A percentile compares a stretch with the other conserved stretches of the same genome.
Evolutionary conservation across 2,329 filamentous ascomycete genomes (phyloP).

Genomic region (Arthrobotrys pseudoclavata): DNA sequence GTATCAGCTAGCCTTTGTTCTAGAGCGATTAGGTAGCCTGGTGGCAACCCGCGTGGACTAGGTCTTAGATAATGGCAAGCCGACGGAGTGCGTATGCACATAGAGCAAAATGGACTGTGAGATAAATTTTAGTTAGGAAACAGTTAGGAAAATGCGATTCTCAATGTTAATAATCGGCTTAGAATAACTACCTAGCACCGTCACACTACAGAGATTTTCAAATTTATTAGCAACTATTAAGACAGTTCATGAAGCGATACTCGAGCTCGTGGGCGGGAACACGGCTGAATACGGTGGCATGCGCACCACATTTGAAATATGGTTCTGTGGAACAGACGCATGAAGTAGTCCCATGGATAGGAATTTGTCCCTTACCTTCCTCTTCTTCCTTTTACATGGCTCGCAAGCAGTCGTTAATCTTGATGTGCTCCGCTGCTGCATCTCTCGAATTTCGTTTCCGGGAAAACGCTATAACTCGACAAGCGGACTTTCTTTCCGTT

Average conservation of each 20-base stretch:
- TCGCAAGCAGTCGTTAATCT: constrained; percentile 45
- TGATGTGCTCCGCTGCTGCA: constrained; percentile 32
- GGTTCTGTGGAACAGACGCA: background rate
- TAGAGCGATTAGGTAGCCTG: constrained; percentile 44
- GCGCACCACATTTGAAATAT: background rate
- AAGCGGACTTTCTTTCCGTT: constrained; percentile 14
- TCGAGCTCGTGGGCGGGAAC: background rate
- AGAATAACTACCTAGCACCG: constrained; percentile 34
- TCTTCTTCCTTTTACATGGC: constrained; percentile 51
- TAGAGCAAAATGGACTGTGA: constrained; percentile 44
- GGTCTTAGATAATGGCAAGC: constrained; percentile 40
- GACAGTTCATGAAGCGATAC: background rate
- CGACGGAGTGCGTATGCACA: constrained; percentile 43
- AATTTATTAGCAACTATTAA: constrained; percentile 1
- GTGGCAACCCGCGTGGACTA: constrained; percentile 45
- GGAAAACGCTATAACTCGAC: background rate
- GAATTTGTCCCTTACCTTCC: constrained; percentile 38
- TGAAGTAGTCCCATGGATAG: background rate
- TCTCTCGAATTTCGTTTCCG: constrained; percentile 3
- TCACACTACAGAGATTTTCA: constrained; percentile 28
- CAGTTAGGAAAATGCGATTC: background rate
- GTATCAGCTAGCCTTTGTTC: constrained; percentile 50
- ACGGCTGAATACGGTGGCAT: no score
- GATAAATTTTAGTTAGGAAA: constrained; percentile 9
- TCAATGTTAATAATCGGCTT: background rate